Base-by-base conservation (phyloP, 805 yeast genomes). In the Lipomyces mesembrius region DNA sequence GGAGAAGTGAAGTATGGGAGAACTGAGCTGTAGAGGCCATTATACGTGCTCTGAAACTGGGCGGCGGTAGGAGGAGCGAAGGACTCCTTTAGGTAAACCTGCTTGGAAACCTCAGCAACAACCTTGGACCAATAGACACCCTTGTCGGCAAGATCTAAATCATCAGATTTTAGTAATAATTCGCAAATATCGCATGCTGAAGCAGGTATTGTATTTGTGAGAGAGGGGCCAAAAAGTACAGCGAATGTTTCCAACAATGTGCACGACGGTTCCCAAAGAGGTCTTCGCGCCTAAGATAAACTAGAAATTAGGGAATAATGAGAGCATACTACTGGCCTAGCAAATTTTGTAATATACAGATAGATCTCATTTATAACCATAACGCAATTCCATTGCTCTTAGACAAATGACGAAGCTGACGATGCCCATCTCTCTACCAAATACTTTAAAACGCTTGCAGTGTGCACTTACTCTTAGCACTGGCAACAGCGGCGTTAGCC, bases 401-500 rank as follows among this genome's bases (percentile, higher is more conserved):
- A 17, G 20, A 17, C n/a, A 43, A 43, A 43, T n/a, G 20, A 43
- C 20, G 20, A 37, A 37, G 9, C 49, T 5, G 43, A 6, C 9
- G 7, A n/a, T 1, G 49, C 22, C 20, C 49, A n/a, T 17, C 22
- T 17, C 49, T 17, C 49, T 43, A 17, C 49, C 25, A 17, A 17
- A 43, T 43, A 17, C 49, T 43, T 43, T n/a, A 17, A n/a, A 17
- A 22, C 14, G 20, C 8, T 17, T 43, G 49, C 49, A 43, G 20
- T 17, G n/a, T 43, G 49, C 14, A 43, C 70, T 29, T 25, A 67
- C 70, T 37, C 63, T 65, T 67, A 68, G 86, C 85, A 53, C 96
- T 82, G 73, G 92, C 85, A 74, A 91, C 89, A 80, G 92, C 98
- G 69, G 92, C 97, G 63, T 97, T 93, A 75, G 98, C 98, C 82